Percentiles rank a stretch among this genome's conserved stretches.
Conservation (phyloP, 306 rosid species). For the Inga laurina region DNA sequence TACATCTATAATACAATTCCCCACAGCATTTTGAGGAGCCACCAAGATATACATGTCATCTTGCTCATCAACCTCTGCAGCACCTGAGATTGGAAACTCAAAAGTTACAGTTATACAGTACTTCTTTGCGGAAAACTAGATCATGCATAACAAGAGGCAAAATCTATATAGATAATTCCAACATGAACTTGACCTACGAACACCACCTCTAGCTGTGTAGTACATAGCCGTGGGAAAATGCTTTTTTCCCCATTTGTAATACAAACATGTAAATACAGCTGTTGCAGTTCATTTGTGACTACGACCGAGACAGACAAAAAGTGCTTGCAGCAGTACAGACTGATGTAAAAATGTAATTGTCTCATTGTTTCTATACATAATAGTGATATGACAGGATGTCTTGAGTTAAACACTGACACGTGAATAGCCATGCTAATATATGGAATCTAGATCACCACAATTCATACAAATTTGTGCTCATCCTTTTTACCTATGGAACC, state of each 20-base stretch:
- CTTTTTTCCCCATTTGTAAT: not conserved
- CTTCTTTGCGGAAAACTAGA: slow-evolving; percentile 17
- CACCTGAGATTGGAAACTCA: slow-evolving; percentile 63
- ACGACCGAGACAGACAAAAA: not conserved
- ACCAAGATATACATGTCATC: slow-evolving; percentile 91
- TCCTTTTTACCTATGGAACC: slow-evolving; percentile 79
- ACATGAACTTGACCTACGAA: slow-evolving; percentile 13
- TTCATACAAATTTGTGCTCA: slow-evolving; percentile 24
- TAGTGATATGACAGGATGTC: not conserved
- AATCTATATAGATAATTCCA: slow-evolving; percentile 12
- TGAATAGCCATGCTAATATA: slow-evolving; percentile 22
- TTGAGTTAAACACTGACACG: slow-evolving; percentile 1
- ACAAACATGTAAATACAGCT: not conserved
- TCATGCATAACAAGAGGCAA: slow-evolving; percentile 4
- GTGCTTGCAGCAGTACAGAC: slow-evolving; percentile 19
- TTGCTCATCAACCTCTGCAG: slow-evolving; percentile 80
- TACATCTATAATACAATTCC: slow-evolving; percentile 95
- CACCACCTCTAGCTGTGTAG: slow-evolving; percentile 2
- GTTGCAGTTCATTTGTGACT: slow-evolving; percentile 8
- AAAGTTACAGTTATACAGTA: slow-evolving; percentile 22
- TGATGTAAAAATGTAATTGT: slow-evolving; percentile 8
- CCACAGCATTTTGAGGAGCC: slow-evolving; percentile 98
- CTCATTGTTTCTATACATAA: slow-evolving; percentile 12
- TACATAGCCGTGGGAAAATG: not conserved
- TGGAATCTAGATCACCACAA: slow-evolving; percentile 27